phyloP scores from a whole-genome alignment of 257 asterid genomes.

The Solanum corneliomulleri region DNA sequence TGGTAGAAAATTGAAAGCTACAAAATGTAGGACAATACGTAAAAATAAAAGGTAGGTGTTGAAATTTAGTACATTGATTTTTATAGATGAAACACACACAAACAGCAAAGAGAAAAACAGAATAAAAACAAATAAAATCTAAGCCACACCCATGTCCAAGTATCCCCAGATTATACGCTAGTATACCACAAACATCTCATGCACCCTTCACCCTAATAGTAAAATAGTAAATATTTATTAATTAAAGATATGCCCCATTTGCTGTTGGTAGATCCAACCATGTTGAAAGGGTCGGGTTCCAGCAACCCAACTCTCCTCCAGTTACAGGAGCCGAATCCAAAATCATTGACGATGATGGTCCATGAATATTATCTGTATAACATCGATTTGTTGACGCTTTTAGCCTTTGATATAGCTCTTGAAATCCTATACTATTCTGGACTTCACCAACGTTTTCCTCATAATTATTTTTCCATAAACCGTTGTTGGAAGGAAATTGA shows the following conservation, averaged over 20 bases:
- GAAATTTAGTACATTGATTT: background rate
- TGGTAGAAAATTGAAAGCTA: no score
- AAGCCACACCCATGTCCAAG: background rate
- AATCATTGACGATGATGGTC: conserved; percentile 25
- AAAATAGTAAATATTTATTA: background rate
- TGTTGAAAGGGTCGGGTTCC: conserved; percentile 28
- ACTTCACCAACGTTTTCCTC: conserved; percentile 24
- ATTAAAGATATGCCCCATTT: conserved; percentile 44
- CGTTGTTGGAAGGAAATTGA: conserved; percentile 10
- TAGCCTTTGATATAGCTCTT: conserved; percentile 51
- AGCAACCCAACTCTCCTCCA: conserved; percentile 38
- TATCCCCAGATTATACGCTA: background rate
- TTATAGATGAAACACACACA: background rate
- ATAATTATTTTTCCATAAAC: conserved; percentile 26
- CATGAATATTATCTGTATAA: conserved; percentile 14
- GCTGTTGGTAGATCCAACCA: conserved; percentile 57
- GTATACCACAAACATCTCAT: background rate
- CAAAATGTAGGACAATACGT: background rate
- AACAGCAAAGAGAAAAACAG: background rate
- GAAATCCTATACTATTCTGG: conserved; percentile 33
- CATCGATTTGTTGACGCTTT: conserved; percentile 26
- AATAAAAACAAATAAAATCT: background rate
- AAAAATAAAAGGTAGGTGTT: background rate
- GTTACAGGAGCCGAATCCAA: conserved; percentile 60
- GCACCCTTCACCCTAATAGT: conserved; percentile 1